Evolutionary conservation across 1,284 basidiomycete species (phyloP).

Genomic region (Heterobasidion occidentale): DNA sequence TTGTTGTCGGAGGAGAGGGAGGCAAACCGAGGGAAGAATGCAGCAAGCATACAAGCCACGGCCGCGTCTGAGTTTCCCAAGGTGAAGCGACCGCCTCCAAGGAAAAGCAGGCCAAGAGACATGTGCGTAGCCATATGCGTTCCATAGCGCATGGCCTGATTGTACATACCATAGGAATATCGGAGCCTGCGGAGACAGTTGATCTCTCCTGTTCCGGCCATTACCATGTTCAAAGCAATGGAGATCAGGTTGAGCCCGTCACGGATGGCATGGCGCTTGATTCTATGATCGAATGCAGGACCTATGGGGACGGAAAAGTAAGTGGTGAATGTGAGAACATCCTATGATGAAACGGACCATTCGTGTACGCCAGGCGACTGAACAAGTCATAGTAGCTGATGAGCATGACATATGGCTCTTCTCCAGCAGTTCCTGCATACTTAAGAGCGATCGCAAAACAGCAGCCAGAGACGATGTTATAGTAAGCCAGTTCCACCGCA

Average conservation of each 20-base stretch:
- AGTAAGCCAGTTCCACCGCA: slow-evolving; percentile 78
- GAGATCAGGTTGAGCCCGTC: slow-evolving; percentile 86
- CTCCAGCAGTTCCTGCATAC: slow-evolving; percentile 86
- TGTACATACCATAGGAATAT: slow-evolving; percentile 87
- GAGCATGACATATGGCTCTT: slow-evolving; percentile 79
- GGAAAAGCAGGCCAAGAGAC: slow-evolving; percentile 88
- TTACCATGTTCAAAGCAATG: slow-evolving; percentile 81
- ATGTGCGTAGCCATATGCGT: slow-evolving; percentile 89
- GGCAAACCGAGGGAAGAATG: slow-evolving; percentile 89
- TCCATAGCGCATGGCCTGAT: slow-evolving; percentile 78
- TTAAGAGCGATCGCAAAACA: slow-evolving; percentile 91
- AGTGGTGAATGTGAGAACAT: slow-evolving; percentile 6
- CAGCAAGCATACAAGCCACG: slow-evolving; percentile 82
- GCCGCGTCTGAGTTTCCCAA: slow-evolving; percentile 89
- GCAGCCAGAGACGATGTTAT: slow-evolving; percentile 83
- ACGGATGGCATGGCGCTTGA: slow-evolving; percentile 80
- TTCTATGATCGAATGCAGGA: slow-evolving; percentile 74
- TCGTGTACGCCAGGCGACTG: slow-evolving; percentile 55
- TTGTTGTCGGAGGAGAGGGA: slow-evolving; percentile 80
- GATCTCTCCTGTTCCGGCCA: slow-evolving; percentile 95
- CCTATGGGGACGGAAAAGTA: slow-evolving; percentile 30
- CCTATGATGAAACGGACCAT: slow-evolving; percentile 33
- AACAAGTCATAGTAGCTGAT: slow-evolving; percentile 79
- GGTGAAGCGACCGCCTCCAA: slow-evolving; percentile 90
- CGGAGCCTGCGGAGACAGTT: slow-evolving; percentile 85